These are phyloP conservation scores for Blastobotrys robertii DNA, from an alignment of 805 yeast genomes.

Conservation along the genomic window DNA sequence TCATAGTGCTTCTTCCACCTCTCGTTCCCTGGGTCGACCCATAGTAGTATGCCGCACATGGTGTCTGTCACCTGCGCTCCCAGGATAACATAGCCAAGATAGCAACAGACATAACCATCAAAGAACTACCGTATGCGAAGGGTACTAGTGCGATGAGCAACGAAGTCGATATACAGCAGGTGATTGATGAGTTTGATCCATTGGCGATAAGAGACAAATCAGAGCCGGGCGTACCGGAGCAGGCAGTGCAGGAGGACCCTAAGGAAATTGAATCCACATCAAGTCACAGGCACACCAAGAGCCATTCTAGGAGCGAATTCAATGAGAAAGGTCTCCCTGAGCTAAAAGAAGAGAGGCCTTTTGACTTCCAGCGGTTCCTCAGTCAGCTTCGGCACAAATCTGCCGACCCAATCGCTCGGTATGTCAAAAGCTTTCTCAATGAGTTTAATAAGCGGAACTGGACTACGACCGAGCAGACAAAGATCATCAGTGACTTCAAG, in stretches of 20 bases:
- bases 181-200: conserved; percentile 21
- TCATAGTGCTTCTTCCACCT: neutral
- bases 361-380: conserved; percentile 79
- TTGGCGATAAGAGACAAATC: conserved; percentile 6
- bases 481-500: conserved; percentile 69
- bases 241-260: neutral
- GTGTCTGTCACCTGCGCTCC: neutral
- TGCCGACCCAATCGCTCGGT: conserved; percentile 85
- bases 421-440: conserved; percentile 70
- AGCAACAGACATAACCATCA: too few species aligned
- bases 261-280: neutral
- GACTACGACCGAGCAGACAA: conserved; percentile 68
- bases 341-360: conserved; percentile 27
- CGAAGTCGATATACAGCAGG: conserved; percentile 7
- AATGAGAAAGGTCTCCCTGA: neutral
- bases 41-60: conserved; percentile 4
- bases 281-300: neutral
- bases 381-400: conserved; percentile 56
- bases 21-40: neutral
- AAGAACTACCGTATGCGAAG: neutral
- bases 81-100: neutral
- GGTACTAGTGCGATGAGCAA: neutral
- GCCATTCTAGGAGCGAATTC: neutral
- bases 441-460: conserved; percentile 65
- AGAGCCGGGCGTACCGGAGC: neutral